Conservation (phyloP, 2,329 filamentous ascomycete species). For the Dactylellina haptotyla region DNA sequence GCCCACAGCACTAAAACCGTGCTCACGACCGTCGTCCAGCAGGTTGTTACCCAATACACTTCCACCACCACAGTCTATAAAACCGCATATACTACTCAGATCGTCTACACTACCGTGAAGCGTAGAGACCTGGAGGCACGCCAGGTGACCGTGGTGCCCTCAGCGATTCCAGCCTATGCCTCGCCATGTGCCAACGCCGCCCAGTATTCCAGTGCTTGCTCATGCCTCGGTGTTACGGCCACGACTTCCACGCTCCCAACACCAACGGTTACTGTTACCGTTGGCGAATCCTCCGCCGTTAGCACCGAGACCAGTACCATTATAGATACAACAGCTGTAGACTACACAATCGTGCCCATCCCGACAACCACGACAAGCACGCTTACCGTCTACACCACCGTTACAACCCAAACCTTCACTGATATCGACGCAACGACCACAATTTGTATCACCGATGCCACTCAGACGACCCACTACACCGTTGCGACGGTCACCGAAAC, state of each 20-base stretch:
- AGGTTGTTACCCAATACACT: neutral
- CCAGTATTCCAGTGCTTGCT: constrained; percentile 12
- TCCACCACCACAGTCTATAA: neutral
- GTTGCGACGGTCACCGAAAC: constrained; percentile 7
- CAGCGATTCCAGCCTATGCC: constrained; percentile 12
- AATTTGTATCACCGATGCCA: constrained; percentile 9
- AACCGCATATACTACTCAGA: neutral
- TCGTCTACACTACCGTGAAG: neutral
- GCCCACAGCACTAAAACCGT: constrained; percentile 6
- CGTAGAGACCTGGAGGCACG: constrained; percentile 1
- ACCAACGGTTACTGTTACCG: neutral
- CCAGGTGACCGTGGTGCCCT: constrained; percentile 2
- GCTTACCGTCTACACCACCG: constrained; percentile 8
- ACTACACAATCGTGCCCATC: neutral
- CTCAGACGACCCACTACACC: constrained; percentile 3
- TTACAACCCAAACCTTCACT: constrained; percentile 11
- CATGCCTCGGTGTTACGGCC: constrained; percentile 1
- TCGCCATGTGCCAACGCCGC: neutral
- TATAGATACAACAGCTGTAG: constrained; percentile 1
- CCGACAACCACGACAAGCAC: constrained; percentile 4
- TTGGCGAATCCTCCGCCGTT: constrained; percentile 12
- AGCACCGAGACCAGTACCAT: neutral
- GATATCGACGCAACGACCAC: constrained; percentile 15
- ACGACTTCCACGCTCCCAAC: constrained; percentile 7
- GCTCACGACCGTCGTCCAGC: neutral